A percentile compares a stretch with the other conserved stretches of the same genome.
phyloP scores from a whole-genome alignment of 768 basidiomycete species.

The Cyclocybe cylindracea region DNA sequence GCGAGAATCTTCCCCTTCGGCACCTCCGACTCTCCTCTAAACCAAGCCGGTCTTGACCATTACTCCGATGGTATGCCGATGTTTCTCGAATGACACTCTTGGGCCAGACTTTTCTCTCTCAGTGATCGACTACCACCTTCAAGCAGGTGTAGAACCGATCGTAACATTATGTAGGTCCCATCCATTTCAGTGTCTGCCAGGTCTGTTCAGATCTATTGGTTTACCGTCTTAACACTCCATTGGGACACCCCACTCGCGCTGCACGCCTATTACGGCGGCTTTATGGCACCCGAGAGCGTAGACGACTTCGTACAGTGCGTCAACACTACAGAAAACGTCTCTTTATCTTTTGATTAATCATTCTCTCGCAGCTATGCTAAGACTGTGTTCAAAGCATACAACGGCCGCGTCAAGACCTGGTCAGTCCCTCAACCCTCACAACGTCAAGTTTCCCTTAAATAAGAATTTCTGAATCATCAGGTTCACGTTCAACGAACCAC shows the following conservation, averaged over 20 bases:
- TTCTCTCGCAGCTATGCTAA: slow-evolving; percentile 41
- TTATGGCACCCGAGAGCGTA: slow-evolving; percentile 43
- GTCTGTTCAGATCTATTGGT: background rate
- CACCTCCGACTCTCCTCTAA: slow-evolving; percentile 49
- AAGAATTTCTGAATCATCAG: no score
- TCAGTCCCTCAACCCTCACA: no score
- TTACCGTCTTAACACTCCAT: slow-evolving; percentile 33
- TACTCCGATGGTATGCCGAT: slow-evolving; percentile 40
- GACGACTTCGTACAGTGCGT: slow-evolving; percentile 46
- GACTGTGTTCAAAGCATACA: slow-evolving; percentile 49
- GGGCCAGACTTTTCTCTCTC: background rate
- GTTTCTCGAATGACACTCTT: background rate
- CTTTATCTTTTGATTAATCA: background rate
- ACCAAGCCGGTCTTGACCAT: slow-evolving; percentile 43
- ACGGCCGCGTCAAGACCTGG: slow-evolving; percentile 51
- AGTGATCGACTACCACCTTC: slow-evolving; percentile 48
- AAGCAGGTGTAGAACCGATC: slow-evolving; percentile 45
- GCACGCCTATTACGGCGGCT: slow-evolving; percentile 52
- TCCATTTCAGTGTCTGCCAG: no score
- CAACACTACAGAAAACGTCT: background rate
- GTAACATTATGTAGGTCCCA: slow-evolving; percentile 47
- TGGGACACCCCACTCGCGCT: slow-evolving; percentile 51
- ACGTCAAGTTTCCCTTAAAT: no score
- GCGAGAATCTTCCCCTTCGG: slow-evolving; percentile 52
- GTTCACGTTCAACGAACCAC: slow-evolving; percentile 55